phyloP scores from a whole-genome alignment of 441 rosid genomes.

The Gossypium laxum region DNA sequence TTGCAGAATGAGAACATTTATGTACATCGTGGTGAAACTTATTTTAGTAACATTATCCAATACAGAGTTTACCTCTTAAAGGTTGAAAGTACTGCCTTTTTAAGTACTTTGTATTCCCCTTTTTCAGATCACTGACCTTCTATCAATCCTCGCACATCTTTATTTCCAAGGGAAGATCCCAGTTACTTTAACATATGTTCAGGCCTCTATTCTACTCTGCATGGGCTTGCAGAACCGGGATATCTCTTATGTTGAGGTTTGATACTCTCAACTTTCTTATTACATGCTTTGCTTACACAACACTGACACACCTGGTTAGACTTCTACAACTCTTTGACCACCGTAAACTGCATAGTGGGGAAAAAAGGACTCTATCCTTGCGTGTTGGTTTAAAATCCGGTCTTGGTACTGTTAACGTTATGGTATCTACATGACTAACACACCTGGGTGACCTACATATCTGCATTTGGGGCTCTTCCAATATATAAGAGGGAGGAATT shows the following conservation, averaged over 20 bases:
- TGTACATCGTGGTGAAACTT: neutral
- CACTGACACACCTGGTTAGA: neutral
- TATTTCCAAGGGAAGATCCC: conserved; percentile 86
- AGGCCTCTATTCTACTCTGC: conserved; percentile 77
- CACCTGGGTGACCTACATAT: neutral
- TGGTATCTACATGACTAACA: neutral
- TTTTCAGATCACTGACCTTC: conserved; percentile 53
- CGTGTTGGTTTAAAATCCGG: neutral
- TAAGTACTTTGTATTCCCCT: neutral
- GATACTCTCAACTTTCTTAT: conserved; percentile 14
- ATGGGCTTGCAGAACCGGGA: conserved; percentile 72
- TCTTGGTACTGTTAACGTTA: neutral
- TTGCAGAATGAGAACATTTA: neutral
- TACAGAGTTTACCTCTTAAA: neutral
- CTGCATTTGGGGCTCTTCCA: neutral
- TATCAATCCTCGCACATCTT: conserved; percentile 54
- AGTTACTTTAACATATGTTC: conserved; percentile 58
- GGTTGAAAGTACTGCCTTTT: neutral
- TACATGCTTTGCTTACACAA: neutral
- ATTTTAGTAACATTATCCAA: neutral
- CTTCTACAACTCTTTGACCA: neutral
- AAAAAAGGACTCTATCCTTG: neutral
- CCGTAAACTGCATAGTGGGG: neutral
- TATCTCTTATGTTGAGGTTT: conserved; percentile 60
- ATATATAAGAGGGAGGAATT: neutral